phyloP scores from a whole-genome alignment of 2,329 filamentous ascomycete species.

The Penicillium sp. region DNA sequence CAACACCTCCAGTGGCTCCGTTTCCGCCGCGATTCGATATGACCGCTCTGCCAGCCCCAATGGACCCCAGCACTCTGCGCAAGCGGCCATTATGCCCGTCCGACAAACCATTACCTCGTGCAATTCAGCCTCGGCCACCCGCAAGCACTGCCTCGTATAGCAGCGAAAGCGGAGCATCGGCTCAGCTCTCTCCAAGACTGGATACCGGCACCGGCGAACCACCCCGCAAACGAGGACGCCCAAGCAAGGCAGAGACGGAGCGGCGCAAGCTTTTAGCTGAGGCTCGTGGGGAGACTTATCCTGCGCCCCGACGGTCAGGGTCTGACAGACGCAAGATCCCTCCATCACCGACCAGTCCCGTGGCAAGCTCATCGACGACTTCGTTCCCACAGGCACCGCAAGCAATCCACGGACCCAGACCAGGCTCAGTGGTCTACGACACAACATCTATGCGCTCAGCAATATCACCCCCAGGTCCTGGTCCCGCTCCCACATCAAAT shows the following conservation, averaged over 20 bases:
- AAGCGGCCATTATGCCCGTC: conserved; percentile 33
- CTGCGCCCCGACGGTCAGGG: conserved; percentile 30
- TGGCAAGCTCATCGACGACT: conserved; percentile 21
- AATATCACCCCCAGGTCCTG: conserved; percentile 10
- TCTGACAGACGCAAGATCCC: conserved; percentile 28
- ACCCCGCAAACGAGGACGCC: conserved; percentile 43
- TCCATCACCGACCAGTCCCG: conserved; percentile 33
- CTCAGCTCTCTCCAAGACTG: conserved; percentile 35
- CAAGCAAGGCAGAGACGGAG: conserved; percentile 42
- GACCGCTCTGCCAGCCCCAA: conserved; percentile 19
- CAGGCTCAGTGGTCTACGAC: conserved; percentile 19
- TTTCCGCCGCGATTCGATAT: conserved; percentile 26
- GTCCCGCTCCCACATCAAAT: not conserved
- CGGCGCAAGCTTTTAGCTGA: conserved; percentile 39
- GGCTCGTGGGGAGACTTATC: conserved; percentile 40
- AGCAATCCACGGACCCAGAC: conserved; percentile 4
- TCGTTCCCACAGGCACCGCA: conserved; percentile 15
- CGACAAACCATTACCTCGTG: conserved; percentile 35
- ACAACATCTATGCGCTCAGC: conserved; percentile 16
- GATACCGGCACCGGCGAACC: conserved; percentile 33
- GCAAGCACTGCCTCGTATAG: conserved; percentile 33
- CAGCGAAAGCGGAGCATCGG: conserved; percentile 34
- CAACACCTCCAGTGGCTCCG: conserved; percentile 15
- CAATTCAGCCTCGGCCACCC: conserved; percentile 42
- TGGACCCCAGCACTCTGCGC: conserved; percentile 27